These are phyloP conservation scores for Monosporozyma yasuniensis DNA, from an alignment of 805 yeast genomes.

Conservation along the genomic window DNA sequence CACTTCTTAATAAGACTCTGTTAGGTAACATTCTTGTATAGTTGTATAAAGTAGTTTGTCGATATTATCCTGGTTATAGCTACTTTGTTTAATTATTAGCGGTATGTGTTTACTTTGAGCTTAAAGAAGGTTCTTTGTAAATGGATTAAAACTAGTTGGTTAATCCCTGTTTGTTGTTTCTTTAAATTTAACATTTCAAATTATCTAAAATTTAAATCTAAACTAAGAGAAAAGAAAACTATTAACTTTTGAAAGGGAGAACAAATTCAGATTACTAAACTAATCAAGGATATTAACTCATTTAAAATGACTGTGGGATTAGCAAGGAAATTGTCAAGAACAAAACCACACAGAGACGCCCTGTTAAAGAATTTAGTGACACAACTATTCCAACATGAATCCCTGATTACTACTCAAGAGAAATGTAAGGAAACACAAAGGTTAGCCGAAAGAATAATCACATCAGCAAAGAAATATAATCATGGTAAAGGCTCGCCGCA, in stretches of 20 bases:
- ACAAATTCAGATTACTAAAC: too few species aligned
- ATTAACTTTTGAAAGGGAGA: background rate
- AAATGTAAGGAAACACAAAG: slow-evolving; percentile 65
- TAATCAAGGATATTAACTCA: too few species aligned
- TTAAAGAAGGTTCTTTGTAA: too few species aligned
- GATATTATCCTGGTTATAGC: too few species aligned
- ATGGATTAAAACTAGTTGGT: background rate
- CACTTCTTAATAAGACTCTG: background rate
- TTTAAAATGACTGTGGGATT: slow-evolving; percentile 28
- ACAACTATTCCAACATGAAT: slow-evolving; percentile 59
- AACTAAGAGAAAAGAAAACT: background rate
- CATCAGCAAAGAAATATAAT: slow-evolving; percentile 40
- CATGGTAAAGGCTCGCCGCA: slow-evolving; percentile 9
- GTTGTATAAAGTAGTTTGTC: too few species aligned
- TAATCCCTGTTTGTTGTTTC: background rate
- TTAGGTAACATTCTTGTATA: background rate
- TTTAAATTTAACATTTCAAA: background rate
- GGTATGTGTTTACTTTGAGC: background rate
- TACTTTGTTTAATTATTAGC: background rate
- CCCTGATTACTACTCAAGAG: slow-evolving; percentile 63
- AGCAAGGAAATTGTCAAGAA: slow-evolving; percentile 31
- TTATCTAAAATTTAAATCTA: background rate
- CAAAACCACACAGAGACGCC: slow-evolving; percentile 44
- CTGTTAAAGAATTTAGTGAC: slow-evolving; percentile 58
- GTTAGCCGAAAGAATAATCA: slow-evolving; percentile 53